Percentiles rank a stretch among this genome's conserved stretches.
phyloP scores from a whole-genome alignment of 108 stramenopile genomes.

The Pseudonitzschia multiseries region DNA sequence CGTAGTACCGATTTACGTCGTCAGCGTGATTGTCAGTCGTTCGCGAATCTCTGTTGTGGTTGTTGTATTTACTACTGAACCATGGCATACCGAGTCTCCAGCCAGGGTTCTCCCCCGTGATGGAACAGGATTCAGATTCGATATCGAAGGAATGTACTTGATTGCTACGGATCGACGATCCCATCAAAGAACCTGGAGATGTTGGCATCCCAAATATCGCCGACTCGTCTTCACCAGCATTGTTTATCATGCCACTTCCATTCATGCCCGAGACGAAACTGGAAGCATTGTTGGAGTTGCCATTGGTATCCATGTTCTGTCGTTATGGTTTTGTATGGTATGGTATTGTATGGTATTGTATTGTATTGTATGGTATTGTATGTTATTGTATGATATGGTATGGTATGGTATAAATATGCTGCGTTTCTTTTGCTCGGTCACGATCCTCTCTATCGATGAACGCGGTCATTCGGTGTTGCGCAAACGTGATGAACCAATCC shows the following conservation, averaged over 20 bases:
- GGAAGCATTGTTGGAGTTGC: not conserved
- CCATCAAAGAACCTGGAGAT: conserved; percentile 25
- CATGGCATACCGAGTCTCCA: conserved; percentile 36
- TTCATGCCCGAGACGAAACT: not conserved
- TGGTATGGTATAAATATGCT: too few relatives aligned
- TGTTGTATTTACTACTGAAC: conserved; percentile 17
- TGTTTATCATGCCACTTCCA: not conserved
- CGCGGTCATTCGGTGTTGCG: too few relatives aligned
- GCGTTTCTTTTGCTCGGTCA: too few relatives aligned
- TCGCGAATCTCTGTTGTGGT: not conserved
- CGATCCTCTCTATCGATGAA: too few relatives aligned
- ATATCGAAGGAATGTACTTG: conserved; percentile 32
- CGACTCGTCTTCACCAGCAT: not conserved
- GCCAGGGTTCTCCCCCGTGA: conserved; percentile 4
- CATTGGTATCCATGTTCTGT: not conserved
- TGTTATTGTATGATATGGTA: too few relatives aligned
- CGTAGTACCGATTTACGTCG: conserved; percentile 23
- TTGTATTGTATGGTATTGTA: too few relatives aligned
- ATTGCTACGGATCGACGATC: conserved; percentile 28
- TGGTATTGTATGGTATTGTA: too few relatives aligned
- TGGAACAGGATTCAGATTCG: conserved; percentile 11
- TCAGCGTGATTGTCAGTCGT: not conserved
- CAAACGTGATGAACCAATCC: too few relatives aligned
- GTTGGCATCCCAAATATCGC: conserved; percentile 5
- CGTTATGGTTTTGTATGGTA: not conserved